Evolutionary conservation across 2,329 filamentous ascomycete genomes (phyloP).

Genomic region (Sarocladium brachiariae): DNA sequence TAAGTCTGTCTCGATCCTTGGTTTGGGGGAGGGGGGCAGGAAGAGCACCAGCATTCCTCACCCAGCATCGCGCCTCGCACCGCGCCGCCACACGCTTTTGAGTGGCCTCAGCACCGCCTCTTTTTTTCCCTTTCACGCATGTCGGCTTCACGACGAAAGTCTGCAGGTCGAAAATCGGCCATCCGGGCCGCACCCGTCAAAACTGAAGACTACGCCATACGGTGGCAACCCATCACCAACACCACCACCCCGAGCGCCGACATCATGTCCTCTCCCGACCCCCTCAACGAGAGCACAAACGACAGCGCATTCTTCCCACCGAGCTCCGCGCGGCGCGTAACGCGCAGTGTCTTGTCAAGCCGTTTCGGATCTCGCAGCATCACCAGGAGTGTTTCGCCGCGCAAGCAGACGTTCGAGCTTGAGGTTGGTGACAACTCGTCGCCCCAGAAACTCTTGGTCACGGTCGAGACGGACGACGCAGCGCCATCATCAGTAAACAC

Average conservation of each 20-base stretch:
- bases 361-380: slow-evolving; percentile 4
- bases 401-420: slow-evolving; percentile 51
- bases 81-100: slow-evolving; percentile 1
- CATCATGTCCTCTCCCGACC: slow-evolving; percentile 45
- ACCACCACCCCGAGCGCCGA: slow-evolving; percentile 32
- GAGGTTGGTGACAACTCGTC: slow-evolving; percentile 44
- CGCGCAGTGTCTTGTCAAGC: slow-evolving; percentile 36
- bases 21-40: too few relatives aligned
- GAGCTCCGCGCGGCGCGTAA: slow-evolving; percentile 33
- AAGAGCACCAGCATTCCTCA: background rate
- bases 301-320: slow-evolving; percentile 27
- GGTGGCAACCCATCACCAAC: slow-evolving; percentile 29
- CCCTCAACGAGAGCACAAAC: slow-evolving; percentile 36
- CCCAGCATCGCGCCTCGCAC: slow-evolving; percentile 3
- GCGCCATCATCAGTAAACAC: slow-evolving; percentile 25
- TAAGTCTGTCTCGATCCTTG: background rate
- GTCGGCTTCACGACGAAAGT: slow-evolving; percentile 10
- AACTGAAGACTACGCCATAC: slow-evolving; percentile 23
- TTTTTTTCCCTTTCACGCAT: background rate
- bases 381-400: slow-evolving; percentile 36
- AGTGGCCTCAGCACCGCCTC: background rate
- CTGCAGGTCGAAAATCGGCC: slow-evolving; percentile 5
- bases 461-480: slow-evolving; percentile 43
- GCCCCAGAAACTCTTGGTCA: slow-evolving; percentile 47
- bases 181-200: background rate